Conservation (phyloP, 116 monocot genomes). For the Phalaenopsis hybrid region DNA sequence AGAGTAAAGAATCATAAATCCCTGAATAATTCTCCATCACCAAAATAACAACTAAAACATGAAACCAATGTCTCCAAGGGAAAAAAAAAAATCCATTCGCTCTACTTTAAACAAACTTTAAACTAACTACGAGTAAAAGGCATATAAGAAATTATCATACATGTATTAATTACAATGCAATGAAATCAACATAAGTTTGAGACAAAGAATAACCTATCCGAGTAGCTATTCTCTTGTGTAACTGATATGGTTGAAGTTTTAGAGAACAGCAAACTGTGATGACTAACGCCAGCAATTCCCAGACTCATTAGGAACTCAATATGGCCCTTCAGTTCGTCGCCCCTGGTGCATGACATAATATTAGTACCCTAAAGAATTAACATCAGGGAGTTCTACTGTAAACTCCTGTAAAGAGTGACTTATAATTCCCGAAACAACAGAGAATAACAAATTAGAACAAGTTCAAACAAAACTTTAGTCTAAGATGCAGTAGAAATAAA, state of each 20-base stretch:
- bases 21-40: background rate
- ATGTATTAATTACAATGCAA: background rate
- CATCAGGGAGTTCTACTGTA: background rate
- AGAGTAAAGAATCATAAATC: background rate
- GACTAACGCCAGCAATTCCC: slow-evolving; percentile 89
- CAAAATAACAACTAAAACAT: background rate
- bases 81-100: background rate
- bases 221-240: slow-evolving; percentile 33
- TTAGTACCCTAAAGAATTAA: background rate
- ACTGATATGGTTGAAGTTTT: slow-evolving; percentile 48
- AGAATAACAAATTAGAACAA: background rate
- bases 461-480: background rate
- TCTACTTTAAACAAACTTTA: background rate
- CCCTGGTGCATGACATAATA: slow-evolving; percentile 34
- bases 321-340: slow-evolving; percentile 47
- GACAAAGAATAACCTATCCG: slow-evolving; percentile 30
- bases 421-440: background rate
- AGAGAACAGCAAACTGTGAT: slow-evolving; percentile 84
- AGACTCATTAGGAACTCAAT: slow-evolving; percentile 68
- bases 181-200: background rate
- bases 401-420: background rate
- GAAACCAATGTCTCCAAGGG: background rate
- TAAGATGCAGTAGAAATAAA: background rate
- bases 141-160: background rate
- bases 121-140: background rate